Evolutionary conservation across 2,329 filamentous ascomycete species (phyloP), one percentile per base, ranked within the genome.

Genomic region (Talaromyces sp.): DNA sequence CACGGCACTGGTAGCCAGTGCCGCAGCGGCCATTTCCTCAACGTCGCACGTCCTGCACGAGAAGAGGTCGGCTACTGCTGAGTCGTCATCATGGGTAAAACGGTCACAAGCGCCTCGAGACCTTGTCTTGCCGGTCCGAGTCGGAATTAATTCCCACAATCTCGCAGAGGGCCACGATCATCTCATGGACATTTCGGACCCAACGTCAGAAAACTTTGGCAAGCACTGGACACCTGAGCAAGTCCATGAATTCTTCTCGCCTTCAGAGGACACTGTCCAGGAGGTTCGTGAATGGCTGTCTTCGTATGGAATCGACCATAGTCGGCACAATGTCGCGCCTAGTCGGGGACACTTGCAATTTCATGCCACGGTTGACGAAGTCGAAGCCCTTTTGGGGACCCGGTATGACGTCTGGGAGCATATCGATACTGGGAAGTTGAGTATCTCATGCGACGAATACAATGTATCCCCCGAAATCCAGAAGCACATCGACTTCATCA

Each of bases 401-500:
- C 35, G 48, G 14, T 59, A 54, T 31, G 27, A 59, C 29, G 35
- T 59, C 50, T 59, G 38, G 26, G 32, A 48, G 27, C 50, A 59
- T 32, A 17, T 10, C 27, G 51, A 54, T 8, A 59, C 57, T 35
- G 29, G 41, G 6, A 52, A 17, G 31, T 19, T 54, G 51, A 53
- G 38, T 21, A 43, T 59, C 10, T 43, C 50, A 14, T 59, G 57
- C 38, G 38, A 59, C 48, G 57, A 59, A 24, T 59, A 59, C 32
- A 24, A 59, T 11, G 27, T 59, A 9, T 52, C 51, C 7, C 38
- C 14, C 5, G 21, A 41, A 14, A 43, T 59, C 27, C n/a, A 32
- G 50, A n/a, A 48, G 19, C 57, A 59, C 14, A 55, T 59, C 19
- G 51, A 59, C 51, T 59, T 55, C 26, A 50, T 59, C 38, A 55